Conservation (phyloP, 108 stramenopile species). For the Nitzschia inconspicua region DNA sequence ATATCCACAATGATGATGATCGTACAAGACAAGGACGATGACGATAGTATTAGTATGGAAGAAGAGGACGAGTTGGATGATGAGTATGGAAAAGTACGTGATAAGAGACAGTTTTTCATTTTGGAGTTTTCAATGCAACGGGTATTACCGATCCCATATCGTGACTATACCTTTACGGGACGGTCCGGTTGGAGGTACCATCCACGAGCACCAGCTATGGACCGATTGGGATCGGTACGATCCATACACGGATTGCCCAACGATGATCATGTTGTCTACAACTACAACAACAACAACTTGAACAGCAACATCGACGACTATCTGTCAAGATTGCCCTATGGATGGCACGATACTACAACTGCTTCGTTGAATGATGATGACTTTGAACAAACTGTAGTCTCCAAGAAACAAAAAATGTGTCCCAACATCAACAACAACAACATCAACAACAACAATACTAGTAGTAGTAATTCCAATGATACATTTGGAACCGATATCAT, state of each 20-base stretch:
- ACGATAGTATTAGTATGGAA: background rate
- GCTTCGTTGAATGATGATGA: too few species aligned
- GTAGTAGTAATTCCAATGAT: too few species aligned
- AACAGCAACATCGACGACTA: background rate
- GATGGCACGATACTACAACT: too few species aligned
- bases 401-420: too few species aligned
- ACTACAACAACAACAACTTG: background rate
- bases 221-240: slow-evolving; percentile 1
- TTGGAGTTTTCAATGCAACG: slow-evolving; percentile 4
- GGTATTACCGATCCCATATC: slow-evolving; percentile 14
- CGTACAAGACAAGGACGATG: background rate
- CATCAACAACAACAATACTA: too few species aligned
- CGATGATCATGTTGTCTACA: too few species aligned
- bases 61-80: background rate
- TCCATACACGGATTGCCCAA: background rate
- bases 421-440: too few species aligned
- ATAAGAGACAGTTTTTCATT: too few species aligned
- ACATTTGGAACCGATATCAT: too few species aligned
- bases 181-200: slow-evolving; percentile 25
- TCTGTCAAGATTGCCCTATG: too few species aligned
- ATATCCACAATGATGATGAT: background rate
- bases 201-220: slow-evolving; percentile 3
- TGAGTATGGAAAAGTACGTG: slow-evolving; percentile 2
- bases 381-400: too few species aligned
- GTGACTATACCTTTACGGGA: slow-evolving; percentile 16